Base-by-base conservation (phyloP, 116 monocot species). In the Papilionanthe hybrid region DNA sequence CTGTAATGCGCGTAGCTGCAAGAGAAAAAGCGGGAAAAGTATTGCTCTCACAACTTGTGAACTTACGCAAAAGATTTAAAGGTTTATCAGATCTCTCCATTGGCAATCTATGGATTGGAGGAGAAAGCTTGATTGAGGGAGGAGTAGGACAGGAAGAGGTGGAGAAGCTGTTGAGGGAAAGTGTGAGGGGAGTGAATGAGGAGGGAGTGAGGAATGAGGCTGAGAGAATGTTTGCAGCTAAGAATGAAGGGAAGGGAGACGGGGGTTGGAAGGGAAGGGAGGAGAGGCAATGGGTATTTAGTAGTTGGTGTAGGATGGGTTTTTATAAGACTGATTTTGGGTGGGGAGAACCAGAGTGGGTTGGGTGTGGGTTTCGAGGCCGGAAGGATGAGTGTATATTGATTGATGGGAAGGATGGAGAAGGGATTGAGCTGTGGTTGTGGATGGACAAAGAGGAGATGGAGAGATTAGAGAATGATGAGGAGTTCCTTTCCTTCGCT, bases 371-470 rank as follows among this genome's bases (percentile, higher is more conserved):
- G 22, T 32, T 84, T 27, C 67, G 55, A 22, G 68, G 73, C 8
- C 76, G 79, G 79, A 75, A 56, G 75, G 79, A 79, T 84, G 76
- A 56, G 7, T 84, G 84, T 42, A 66, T 86, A 56, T 44, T 82
- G 73, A 55, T 55, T 7, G 80, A 77, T 53, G 30, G 45, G 12
- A 83, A 32, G 72, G 80, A 73, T 65, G 86, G 65, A 17, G 80
- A 49, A 9, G 83, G 83, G 30, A 29, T 86, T 25, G 86, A 86
- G 65, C 66, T 77, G 9, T 86, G 86, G 86, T 42, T 83, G 77
- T 78, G 80, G 73, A 20, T 86, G 76, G 78, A 48, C 11, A 43
- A 7, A 37, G 80, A 71, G 30, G 82, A 82, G 56, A 86, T 86
- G 86, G 45, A 47, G 44, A 77, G 48, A 55, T 8, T 83, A 72